Evolutionary conservation across 768 basidiomycete genomes (phyloP).

Genomic region (Suillus fuscotomentosus): DNA sequence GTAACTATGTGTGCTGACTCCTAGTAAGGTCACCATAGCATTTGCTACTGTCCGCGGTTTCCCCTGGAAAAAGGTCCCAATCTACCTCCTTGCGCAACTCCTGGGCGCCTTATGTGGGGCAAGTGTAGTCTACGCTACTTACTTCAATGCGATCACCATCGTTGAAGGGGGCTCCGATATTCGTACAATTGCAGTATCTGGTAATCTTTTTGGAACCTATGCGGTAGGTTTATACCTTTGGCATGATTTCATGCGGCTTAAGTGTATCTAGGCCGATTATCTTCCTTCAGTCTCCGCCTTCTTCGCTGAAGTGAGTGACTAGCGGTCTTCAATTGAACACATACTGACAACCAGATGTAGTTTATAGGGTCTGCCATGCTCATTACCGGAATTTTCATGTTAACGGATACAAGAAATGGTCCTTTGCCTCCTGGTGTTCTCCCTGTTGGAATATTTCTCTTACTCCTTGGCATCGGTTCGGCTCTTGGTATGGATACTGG

Average conservation of each 20-base stretch:
- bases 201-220: conserved; percentile 52
- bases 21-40: conserved; percentile 53
- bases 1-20: not conserved
- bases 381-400: conserved; percentile 47
- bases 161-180: conserved; percentile 49
- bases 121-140: conserved; percentile 53
- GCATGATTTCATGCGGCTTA: conserved; percentile 2
- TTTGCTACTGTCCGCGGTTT: conserved; percentile 66
- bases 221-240: conserved; percentile 35
- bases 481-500: conserved; percentile 58
- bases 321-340: not conserved
- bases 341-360: conserved; percentile 19
- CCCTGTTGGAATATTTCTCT: conserved; percentile 51
- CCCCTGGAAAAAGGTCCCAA: conserved; percentile 73
- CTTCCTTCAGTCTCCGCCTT: conserved; percentile 38
- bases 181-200: conserved; percentile 50
- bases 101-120: conserved; percentile 54
- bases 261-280: conserved; percentile 25
- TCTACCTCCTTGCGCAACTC: conserved; percentile 56
- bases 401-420: conserved; percentile 48
- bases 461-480: conserved; percentile 50
- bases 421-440: conserved; percentile 48
- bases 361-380: conserved; percentile 52
- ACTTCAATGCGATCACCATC: conserved; percentile 57
- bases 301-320: conserved; percentile 35